These are phyloP conservation scores for Jaapia argillacea DNA, from an alignment of 768 basidiomycete genomes.

Conservation along the genomic window DNA sequence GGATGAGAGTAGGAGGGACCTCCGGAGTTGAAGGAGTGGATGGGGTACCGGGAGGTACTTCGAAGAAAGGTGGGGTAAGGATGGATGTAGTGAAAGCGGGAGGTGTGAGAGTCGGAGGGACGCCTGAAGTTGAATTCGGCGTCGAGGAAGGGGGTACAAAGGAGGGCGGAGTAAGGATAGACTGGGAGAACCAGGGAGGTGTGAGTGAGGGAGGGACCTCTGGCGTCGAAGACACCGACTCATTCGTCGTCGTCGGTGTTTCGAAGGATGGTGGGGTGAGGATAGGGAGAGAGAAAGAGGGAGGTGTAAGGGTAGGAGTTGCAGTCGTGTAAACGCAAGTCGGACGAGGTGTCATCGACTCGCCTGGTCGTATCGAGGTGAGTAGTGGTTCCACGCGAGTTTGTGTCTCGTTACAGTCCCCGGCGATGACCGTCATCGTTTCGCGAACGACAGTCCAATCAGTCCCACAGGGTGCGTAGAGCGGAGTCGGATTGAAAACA, in stretches of 20 bases:
- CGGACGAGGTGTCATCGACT: not conserved
- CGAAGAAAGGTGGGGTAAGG: not conserved
- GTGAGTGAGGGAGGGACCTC: not conserved
- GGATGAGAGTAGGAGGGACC: not conserved
- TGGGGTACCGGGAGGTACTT: not conserved
- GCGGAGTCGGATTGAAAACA: not conserved
- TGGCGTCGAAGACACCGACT: not conserved
- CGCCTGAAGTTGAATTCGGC: not conserved
- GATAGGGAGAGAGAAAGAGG: not conserved
- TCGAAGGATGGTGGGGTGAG: not conserved
- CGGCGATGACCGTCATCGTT: not conserved
- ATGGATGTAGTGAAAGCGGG: not conserved
- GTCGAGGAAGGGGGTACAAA: not conserved
- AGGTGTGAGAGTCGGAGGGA: not conserved
- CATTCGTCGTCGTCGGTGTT: not conserved
- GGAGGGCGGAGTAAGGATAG: not conserved
- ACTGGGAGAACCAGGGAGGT: not conserved
- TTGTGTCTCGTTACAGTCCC: not conserved
- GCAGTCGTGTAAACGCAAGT: not conserved
- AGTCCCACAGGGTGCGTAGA: not conserved
- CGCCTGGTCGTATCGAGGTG: not conserved
- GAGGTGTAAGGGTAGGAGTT: not conserved
- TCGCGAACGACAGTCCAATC: not conserved
- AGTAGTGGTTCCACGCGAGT: not conserved
- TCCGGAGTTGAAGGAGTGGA: not conserved